Conservation (phyloP, 2,329 filamentous ascomycete genomes). For the Pleomassaria siparia region DNA sequence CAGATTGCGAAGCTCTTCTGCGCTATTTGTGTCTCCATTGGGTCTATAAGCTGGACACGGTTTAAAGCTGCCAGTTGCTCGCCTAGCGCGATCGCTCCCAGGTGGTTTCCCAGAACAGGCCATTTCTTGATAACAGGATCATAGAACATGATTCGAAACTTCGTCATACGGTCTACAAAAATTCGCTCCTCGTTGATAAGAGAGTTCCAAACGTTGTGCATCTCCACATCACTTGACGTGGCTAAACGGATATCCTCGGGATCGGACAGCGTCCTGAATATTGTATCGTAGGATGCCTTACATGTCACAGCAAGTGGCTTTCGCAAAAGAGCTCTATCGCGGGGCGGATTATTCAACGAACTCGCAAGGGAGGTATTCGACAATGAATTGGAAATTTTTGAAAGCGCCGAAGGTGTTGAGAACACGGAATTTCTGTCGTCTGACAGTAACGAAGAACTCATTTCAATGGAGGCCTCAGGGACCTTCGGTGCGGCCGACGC, state of each 20-base stretch:
- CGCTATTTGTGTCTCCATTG: conserved; percentile 20
- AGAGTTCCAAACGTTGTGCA: conserved; percentile 24
- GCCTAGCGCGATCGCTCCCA: conserved; percentile 21
- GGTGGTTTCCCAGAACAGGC: conserved; percentile 27
- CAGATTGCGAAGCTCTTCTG: conserved; percentile 15
- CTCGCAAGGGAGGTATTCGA: conserved; percentile 14
- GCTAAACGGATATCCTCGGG: conserved; percentile 1
- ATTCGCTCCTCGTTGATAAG: conserved; percentile 25
- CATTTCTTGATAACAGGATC: conserved; percentile 27
- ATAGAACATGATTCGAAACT: conserved; percentile 30
- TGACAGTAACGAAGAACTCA: conserved; percentile 8
- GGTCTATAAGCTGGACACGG: conserved; percentile 20
- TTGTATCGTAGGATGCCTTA: conserved; percentile 13
- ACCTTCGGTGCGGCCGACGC: background rate
- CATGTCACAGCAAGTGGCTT: background rate
- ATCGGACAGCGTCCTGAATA: conserved; percentile 7
- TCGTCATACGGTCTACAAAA: conserved; percentile 27
- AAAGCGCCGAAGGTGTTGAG: conserved; percentile 9
- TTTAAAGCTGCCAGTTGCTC: conserved; percentile 22
- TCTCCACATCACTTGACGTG: conserved; percentile 16
- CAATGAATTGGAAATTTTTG: conserved; percentile 15
- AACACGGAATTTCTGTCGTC: conserved; percentile 11
- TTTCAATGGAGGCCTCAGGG: background rate
- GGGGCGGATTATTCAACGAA: background rate
- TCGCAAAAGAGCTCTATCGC: background rate